Base-by-base conservation (phyloP, 192 early-diverging fungal genomes). In the Coemansia nantahalensis region DNA sequence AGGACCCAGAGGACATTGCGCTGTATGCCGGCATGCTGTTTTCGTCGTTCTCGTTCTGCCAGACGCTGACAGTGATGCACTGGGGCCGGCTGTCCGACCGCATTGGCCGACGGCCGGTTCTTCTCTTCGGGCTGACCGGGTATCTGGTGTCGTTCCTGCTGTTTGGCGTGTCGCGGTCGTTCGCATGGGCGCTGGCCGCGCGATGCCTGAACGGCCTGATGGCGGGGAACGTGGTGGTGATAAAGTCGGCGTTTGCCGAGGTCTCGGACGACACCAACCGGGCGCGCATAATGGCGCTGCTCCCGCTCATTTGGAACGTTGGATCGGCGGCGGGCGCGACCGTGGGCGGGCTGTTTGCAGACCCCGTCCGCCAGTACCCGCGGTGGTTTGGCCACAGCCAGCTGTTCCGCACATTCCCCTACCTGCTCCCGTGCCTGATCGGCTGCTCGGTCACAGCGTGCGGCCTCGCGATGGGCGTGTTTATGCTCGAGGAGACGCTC, bases 261-360 rank as follows among this genome's bases (percentile, higher is more conserved):
- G 84, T 97, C 31, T 85, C 91, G 18, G 91, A 93, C 55, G 59
- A 80, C 4, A 83, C 86, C 1, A 97, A 93, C 62, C 83, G 86
- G 48, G 68, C 84, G 9, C 74, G 82, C 14, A 88, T 86, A 17
- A 94, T 94, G 66, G 77, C 84, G 10, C 38, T 92, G 21, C 82
- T 90, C 66, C 88, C 86, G 23, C 82, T 88, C 21, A 75, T 69
- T 1, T 86, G 88, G 82, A 87, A 84, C 32, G 56, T 88, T 24
- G 86, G 86, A 8, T 54, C 68, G 12, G 76, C 80, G 14, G 60
- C 67, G 56, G 89, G 92, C 1, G 87, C 90, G 0, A 61, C 85
- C 0, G 60, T 91, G n/a, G 92, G 92, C 36, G 92, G 94, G 13
- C 80, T 87, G 18, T 83, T 97, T 2, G 65, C 85, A 0, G 70